Evolutionary conservation across 2,329 filamentous ascomycete species (phyloP), one percentile per base, ranked within the genome.

Genomic region (Ascochyta koolunga): DNA sequence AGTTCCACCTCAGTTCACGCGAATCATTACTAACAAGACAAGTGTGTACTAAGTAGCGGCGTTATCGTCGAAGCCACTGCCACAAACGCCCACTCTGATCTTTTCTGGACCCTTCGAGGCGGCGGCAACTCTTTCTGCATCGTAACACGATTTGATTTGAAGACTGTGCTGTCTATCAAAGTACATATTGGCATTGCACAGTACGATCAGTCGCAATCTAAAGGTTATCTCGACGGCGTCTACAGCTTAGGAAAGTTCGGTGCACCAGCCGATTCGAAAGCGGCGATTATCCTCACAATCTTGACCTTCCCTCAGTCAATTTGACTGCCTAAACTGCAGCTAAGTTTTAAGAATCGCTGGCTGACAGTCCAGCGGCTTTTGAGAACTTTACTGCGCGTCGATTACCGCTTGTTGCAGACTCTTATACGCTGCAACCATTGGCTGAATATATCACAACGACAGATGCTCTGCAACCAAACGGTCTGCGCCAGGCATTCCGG

Each of bases 51-150:
- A 0, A 59, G 68, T 9, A 60, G 62, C 36, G 70, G 70, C 3
- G 43, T 51, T 1, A 55, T 70, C 18, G 45, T 58, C 0, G 61
- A 60, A 19, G 67, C 56, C 2, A 70, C 60, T 21, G 61, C 60
- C 2, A 51, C 55, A 2, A 63, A 58, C 24, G 29, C 48, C 3
- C 64, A 72, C 45, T 59, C 68, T 4, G 69, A 73, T 44, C 61
- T 73, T 6, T 73, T 65, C 54, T 74, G 69, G 70, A 69, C 69
- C 1, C 54, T 73, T 15, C 54, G 61, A 21, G 68, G 69, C 9
- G 66, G 66, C 18, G 62, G 66, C 8, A 66, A 62, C 32, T 69
- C 67, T 6, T 69, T 68, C 33, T 58, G 56, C 22, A 53, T 65
- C 18, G 55, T 65, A 1, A 66, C 63, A n/a, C 37, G 53, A 19